Evolutionary conservation across 441 rosid genomes (phyloP).

Genomic region (Dalechampia spathulata): DNA sequence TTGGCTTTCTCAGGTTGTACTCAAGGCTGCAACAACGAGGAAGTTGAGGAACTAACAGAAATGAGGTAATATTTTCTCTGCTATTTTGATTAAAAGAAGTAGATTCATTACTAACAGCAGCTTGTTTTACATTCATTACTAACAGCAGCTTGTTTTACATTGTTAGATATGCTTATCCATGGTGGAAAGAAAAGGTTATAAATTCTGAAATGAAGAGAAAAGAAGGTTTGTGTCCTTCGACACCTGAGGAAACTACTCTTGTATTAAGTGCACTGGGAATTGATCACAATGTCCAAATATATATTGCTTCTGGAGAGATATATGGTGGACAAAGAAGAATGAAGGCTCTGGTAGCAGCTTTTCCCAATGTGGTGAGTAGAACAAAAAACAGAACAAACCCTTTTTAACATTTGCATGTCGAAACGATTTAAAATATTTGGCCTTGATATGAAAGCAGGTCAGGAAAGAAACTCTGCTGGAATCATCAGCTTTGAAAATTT

Average conservation of each 20-base stretch:
- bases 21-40: slow-evolving; percentile 63
- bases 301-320: slow-evolving; percentile 85
- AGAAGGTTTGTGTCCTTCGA: slow-evolving; percentile 80
- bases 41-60: slow-evolving; percentile 66
- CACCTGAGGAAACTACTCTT: slow-evolving; percentile 85
- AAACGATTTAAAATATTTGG: background rate
- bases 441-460: slow-evolving; percentile 40
- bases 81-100: background rate
- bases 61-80: slow-evolving; percentile 68
- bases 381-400: slow-evolving; percentile 9
- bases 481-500: slow-evolving; percentile 59
- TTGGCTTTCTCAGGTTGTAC: slow-evolving; percentile 85
- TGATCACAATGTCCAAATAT: slow-evolving; percentile 60
- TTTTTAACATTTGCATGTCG: background rate
- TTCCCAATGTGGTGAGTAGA: slow-evolving; percentile 65
- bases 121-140: background rate
- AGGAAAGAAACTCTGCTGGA: slow-evolving; percentile 69
- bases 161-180: slow-evolving; percentile 75
- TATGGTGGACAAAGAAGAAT: slow-evolving; percentile 70
- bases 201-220: slow-evolving; percentile 64
- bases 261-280: slow-evolving; percentile 59
- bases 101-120: no score
- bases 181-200: slow-evolving; percentile 88
- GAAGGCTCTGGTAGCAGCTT: slow-evolving; percentile 48
- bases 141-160: slow-evolving; percentile 6